Conservation (phyloP, 2,329 filamentous ascomycete genomes). For the Colletotrichum sp. region DNA sequence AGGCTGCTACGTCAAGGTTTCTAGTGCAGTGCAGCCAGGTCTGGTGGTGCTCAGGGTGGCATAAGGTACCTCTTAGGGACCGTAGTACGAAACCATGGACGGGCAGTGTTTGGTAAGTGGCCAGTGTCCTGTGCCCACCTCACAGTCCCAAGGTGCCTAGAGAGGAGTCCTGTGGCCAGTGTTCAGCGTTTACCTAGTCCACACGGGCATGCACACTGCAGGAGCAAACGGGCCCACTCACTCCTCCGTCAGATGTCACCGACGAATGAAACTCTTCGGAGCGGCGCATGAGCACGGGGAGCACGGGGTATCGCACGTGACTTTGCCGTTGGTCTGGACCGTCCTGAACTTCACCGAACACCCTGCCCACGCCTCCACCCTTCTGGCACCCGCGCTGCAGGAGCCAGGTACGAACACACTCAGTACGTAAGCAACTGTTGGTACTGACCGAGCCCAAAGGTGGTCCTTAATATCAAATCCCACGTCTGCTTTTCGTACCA, state of each 20-base stretch:
- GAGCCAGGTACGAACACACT: not conserved
- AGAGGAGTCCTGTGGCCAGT: not conserved
- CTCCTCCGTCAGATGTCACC: not conserved
- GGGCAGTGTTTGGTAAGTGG: not conserved
- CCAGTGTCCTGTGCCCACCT: constrained; percentile 3
- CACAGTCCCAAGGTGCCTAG: not conserved
- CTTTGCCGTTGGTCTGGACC: not conserved
- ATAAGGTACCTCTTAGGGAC: not conserved
- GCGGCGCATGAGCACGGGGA: not conserved
- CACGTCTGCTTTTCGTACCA: not conserved
- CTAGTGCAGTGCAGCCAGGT: not conserved
- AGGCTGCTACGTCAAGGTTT: constrained; percentile 22
- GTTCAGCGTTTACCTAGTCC: not conserved
- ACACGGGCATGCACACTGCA: not conserved
- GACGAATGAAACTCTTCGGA: constrained; percentile 11
- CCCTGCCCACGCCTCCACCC: not conserved
- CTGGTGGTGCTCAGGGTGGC: not conserved
- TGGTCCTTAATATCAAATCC: not conserved
- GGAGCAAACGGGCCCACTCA: constrained; percentile 13
- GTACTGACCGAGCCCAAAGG: not conserved
- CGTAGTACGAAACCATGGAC: not conserved
- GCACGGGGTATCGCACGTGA: not conserved
- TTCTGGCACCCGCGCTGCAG: not conserved
- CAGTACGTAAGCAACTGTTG: not conserved
- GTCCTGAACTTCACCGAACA: not conserved